Evolutionary conservation across 768 basidiomycete species (phyloP).

Genomic region (Mrakia frigida): DNA sequence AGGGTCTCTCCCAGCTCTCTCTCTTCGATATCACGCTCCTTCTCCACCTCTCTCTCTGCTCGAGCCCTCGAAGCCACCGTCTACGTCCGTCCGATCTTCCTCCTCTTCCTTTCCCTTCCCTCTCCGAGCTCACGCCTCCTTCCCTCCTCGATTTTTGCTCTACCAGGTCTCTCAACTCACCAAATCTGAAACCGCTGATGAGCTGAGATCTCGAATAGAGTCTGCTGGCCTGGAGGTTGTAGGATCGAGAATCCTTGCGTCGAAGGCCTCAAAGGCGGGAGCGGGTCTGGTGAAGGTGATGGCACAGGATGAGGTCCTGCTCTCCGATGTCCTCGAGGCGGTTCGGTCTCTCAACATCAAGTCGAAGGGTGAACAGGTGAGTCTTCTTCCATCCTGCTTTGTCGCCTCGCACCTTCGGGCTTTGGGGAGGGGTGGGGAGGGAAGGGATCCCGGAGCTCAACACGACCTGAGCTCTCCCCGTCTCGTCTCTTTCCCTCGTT

Average conservation of each 20-base stretch:
- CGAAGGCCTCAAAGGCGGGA: background rate
- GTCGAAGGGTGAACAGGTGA: background rate
- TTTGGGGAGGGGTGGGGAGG: background rate
- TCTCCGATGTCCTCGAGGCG: background rate
- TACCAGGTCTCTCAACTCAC: background rate
- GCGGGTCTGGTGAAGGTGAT: background rate
- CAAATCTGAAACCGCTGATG: background rate
- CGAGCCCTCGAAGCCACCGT: background rate
- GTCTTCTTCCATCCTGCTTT: background rate
- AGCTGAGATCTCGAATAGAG: background rate
- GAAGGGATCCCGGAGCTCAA: background rate
- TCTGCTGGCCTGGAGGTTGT: background rate
- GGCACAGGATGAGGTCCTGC: background rate
- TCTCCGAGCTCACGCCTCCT: background rate
- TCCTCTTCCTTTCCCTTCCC: background rate
- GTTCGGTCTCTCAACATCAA: background rate
- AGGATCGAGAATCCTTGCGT: background rate
- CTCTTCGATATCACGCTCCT: background rate
- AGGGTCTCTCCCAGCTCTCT: background rate
- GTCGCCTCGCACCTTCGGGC: no score
- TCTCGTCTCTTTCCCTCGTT: background rate
- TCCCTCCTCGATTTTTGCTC: background rate
- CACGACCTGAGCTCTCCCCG: background rate
- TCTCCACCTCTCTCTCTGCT: background rate
- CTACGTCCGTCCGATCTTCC: background rate